Percentiles rank a stretch among this genome's conserved stretches.
Evolutionary conservation across 2,329 filamentous ascomycete species (phyloP).

Genomic region (Diaporthe sp.): DNA sequence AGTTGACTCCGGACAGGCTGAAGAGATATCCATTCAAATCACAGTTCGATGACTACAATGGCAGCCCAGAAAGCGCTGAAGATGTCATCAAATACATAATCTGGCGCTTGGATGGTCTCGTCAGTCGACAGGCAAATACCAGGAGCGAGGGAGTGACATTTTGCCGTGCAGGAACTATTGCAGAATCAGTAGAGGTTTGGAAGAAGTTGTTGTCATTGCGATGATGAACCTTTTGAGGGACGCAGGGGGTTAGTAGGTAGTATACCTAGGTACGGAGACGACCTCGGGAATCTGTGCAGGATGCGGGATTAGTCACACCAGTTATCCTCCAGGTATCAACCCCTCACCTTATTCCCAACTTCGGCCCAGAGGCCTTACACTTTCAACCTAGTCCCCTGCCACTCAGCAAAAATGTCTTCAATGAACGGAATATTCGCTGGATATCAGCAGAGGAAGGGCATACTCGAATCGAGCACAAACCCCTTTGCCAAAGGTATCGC

Average conservation of each 20-base stretch:
- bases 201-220: neutral
- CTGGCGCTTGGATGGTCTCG: neutral
- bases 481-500: constrained; percentile 60
- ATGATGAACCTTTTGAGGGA: neutral
- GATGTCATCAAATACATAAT: neutral
- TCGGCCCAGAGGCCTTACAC: neutral
- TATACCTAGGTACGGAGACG: no score
- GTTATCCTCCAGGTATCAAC: neutral
- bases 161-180: constrained; percentile 4
- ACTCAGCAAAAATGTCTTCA: neutral
- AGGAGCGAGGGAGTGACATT: neutral
- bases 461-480: constrained; percentile 49
- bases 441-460: constrained; percentile 3
- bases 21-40: neutral
- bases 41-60: neutral
- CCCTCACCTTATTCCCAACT: constrained; percentile 7
- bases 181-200: constrained; percentile 1
- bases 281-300: neutral
- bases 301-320: constrained; percentile 44
- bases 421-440: neutral
- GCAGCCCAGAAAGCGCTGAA: neutral
- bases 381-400: neutral
- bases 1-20: neutral
- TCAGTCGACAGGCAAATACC: neutral
- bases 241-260: no score